These are phyloP conservation scores for Gynochthodes officinalis DNA, from an alignment of 257 asterid species.

Conservation along the genomic window DNA sequence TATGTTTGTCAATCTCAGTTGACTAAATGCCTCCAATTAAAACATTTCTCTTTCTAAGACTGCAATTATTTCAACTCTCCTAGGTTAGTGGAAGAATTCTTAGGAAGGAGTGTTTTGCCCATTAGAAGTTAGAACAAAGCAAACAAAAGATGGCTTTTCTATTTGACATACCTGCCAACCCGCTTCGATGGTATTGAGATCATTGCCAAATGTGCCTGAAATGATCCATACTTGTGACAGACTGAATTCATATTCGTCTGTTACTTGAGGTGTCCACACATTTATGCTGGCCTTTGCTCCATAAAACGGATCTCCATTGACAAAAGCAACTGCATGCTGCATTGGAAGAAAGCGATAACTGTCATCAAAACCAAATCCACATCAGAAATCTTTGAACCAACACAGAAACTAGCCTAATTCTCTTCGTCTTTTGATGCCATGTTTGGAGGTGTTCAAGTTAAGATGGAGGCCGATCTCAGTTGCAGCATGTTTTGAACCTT, in stretches of 20 bases:
- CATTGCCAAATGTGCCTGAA: constrained; percentile 86
- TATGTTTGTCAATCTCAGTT: not conserved
- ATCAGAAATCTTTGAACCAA: not conserved
- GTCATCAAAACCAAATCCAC: not conserved
- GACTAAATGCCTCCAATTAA: too few relatives aligned
- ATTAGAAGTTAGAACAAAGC: not conserved
- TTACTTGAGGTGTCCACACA: constrained; percentile 88
- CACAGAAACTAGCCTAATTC: not conserved
- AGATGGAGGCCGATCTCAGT: not conserved
- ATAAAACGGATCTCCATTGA: constrained; percentile 74
- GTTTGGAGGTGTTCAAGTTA: not conserved
- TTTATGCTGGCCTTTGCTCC: constrained; percentile 94
- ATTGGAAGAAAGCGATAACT: not conserved
- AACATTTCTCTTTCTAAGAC: not conserved
- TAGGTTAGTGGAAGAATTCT: too few relatives aligned
- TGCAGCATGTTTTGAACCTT: not conserved
- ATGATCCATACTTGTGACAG: constrained; percentile 89
- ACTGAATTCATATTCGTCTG: constrained; percentile 83
- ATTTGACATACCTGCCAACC: constrained; percentile 79
- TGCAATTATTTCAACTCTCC: not conserved
- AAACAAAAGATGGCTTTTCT: too few relatives aligned
- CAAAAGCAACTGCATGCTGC: constrained; percentile 95
- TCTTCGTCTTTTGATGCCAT: not conserved
- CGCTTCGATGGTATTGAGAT: constrained; percentile 97
- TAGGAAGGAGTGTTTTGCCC: too few relatives aligned